Base-by-base conservation (phyloP, 257 asterid species). In the Plantago elongata region DNA sequence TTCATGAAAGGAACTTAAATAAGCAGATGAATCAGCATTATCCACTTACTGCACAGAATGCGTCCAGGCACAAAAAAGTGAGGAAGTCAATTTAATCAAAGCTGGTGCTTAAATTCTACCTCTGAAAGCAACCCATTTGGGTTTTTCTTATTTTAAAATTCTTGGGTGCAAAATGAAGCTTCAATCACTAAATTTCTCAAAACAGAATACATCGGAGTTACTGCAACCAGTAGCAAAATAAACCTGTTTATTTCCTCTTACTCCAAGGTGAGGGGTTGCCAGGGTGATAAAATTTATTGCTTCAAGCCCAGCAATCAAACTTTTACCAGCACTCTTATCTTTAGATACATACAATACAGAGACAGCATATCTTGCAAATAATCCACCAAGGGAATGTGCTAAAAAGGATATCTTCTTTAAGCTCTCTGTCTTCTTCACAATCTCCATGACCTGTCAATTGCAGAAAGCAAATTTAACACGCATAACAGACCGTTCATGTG, bases 191-290 rank as follows among this genome's bases (percentile, higher is more conserved):
- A 52, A 22, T 34, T 34, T 34, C 7, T 34, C 40, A 34, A 7
- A 34, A 34, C 2, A 34, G 0, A 3, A 34, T 34, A 7, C 8
- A 7, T 4, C 8, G 40, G 5, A 34, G 8, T 34, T 34, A 3
- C 40, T 51, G 57, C 30, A 10, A 17, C n/a, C 12, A 9, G 16
- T 49, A 14, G 27, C 22, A 70, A 45, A 67, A 74, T 65, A 60
- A 74, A 88, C 98, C 96, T 92, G 97, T 58, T 77, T 92, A 68
- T 79, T 89, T 69, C 99, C 99, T 76, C 99, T 78, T 40, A 92
- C 99, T 40, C 97, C 97, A 14, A 92, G 95, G 84, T 92, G 99
- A 72, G 99, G 99, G 12, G 96, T 92, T 43, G 96, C 99, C 63
- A 92, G 79, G 76, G 99, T 87, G 61, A 92, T 84, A 76, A 92